A percentile compares a stretch with the other conserved stretches of the same genome.
phyloP scores from a whole-genome alignment of 2,329 filamentous ascomycete species.

The Ophiostoma tasmaniense region DNA sequence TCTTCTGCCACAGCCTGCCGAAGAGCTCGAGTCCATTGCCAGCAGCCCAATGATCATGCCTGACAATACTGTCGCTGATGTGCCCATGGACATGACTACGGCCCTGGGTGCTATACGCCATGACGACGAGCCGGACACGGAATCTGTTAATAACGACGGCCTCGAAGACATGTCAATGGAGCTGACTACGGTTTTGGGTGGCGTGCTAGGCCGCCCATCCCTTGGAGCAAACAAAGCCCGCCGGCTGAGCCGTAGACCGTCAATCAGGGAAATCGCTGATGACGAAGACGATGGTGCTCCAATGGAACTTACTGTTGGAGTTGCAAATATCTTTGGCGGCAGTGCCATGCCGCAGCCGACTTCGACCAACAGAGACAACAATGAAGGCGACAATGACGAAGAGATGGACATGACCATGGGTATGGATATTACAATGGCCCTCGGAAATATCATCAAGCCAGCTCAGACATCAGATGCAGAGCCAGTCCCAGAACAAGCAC shows the following conservation, averaged over 20 bases:
- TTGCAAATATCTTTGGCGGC: conserved; percentile 45
- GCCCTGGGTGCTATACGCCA: conserved; percentile 62
- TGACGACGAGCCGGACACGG: conserved; percentile 23
- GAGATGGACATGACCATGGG: conserved; percentile 41
- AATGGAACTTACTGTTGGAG: conserved; percentile 52
- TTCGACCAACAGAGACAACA: conserved; percentile 24
- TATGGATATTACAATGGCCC: conserved; percentile 60
- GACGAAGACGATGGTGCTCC: conserved; percentile 28
- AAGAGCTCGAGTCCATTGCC: conserved; percentile 14
- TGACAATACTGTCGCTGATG: conserved; percentile 48
- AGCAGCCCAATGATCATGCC: conserved; percentile 25
- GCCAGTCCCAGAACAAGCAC: not conserved
- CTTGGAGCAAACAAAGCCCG: conserved; percentile 15
- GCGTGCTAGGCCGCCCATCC: conserved; percentile 33
- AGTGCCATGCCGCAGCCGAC: not conserved
- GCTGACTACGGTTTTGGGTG: conserved; percentile 57
- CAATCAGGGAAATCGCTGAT: conserved; percentile 21
- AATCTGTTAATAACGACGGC: conserved; percentile 31
- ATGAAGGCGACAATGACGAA: conserved; percentile 27
- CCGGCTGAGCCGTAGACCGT: conserved; percentile 22
- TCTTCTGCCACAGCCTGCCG: conserved; percentile 38
- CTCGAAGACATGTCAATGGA: conserved; percentile 75
- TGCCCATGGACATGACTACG: conserved; percentile 70
- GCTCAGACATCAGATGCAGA: conserved; percentile 14
- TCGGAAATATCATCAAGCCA: conserved; percentile 52